These are phyloP conservation scores for Penstemon eatonii DNA, from an alignment of 257 asterid species.

Conservation along the genomic window DNA sequence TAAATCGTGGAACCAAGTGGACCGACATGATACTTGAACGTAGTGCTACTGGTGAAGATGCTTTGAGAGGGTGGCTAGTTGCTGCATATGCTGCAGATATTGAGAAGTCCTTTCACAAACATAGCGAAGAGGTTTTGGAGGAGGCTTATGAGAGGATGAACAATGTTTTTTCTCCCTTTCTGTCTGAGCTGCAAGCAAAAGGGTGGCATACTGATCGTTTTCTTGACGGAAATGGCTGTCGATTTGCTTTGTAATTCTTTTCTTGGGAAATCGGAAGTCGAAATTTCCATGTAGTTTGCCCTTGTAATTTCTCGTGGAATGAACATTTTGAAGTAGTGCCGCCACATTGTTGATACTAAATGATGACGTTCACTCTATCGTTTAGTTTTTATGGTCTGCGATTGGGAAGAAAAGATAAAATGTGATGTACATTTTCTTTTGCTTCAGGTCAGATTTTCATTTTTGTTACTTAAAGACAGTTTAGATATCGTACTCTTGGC, in stretches of 20 bases:
- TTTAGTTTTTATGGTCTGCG: too few relatives aligned
- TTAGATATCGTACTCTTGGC: too few relatives aligned
- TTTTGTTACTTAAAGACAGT: too few relatives aligned
- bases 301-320: too few relatives aligned
- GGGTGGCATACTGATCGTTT: constrained; percentile 99
- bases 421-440: too few relatives aligned
- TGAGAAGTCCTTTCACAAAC: constrained; percentile 32
- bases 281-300: too few relatives aligned
- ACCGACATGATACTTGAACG: constrained; percentile 84
- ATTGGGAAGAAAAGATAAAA: too few relatives aligned
- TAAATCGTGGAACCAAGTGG: constrained; percentile 50
- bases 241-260: constrained; percentile 46
- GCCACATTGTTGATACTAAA: too few relatives aligned
- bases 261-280: too few relatives aligned
- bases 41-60: constrained; percentile 85
- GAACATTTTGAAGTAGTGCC: too few relatives aligned
- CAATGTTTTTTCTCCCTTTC: constrained; percentile 51
- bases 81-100: constrained; percentile 84
- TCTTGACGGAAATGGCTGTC: constrained; percentile 87
- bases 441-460: too few relatives aligned
- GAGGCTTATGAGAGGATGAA: constrained; percentile 75
- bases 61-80: constrained; percentile 96
- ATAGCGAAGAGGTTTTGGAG: constrained; percentile 32
- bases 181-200: constrained; percentile 68
- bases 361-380: too few relatives aligned